Conservation (phyloP, 176 grass and related monocot species). For the Juncus effusus region DNA sequence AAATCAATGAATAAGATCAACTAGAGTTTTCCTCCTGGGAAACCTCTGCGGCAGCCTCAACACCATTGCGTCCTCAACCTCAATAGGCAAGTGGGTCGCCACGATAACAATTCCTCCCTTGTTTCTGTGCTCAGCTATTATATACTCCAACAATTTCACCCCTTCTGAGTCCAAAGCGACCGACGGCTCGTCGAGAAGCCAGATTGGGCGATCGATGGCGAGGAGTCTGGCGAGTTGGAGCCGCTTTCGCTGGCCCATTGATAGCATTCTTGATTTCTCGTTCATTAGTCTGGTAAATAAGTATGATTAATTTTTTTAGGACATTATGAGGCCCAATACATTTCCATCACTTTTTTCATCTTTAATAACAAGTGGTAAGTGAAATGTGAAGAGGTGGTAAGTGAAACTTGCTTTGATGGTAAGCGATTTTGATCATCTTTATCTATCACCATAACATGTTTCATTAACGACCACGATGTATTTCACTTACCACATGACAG, state of each 20-base stretch:
- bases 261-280: constrained; percentile 89
- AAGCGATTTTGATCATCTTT: too few relatives aligned
- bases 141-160: constrained; percentile 60
- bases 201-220: constrained; percentile 83
- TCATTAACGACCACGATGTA: too few relatives aligned
- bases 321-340: too few relatives aligned
- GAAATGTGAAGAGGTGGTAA: too few relatives aligned
- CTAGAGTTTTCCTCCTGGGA: constrained; percentile 66
- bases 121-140: constrained; percentile 82
- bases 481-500: too few relatives aligned
- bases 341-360: too few relatives aligned
- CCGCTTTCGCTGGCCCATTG: constrained; percentile 92
- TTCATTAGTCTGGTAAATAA: constrained; percentile 72
- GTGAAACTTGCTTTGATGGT: too few relatives aligned
- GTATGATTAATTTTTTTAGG: too few relatives aligned
- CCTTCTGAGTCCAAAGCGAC: constrained; percentile 79
- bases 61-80: constrained; percentile 82
- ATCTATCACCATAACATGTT: too few relatives aligned
- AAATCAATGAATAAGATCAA: constrained; percentile 73
- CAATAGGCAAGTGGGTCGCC: constrained; percentile 68
- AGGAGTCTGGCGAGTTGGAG: constrained; percentile 70
- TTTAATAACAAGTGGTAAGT: too few relatives aligned
- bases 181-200: constrained; percentile 92
- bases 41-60: constrained; percentile 85
- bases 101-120: constrained; percentile 92